Evolutionary conservation across 129 eudicot species (phyloP), one percentile per base, ranked within the genome.

Genomic region (Chrysanthemum lavandulifolium): DNA sequence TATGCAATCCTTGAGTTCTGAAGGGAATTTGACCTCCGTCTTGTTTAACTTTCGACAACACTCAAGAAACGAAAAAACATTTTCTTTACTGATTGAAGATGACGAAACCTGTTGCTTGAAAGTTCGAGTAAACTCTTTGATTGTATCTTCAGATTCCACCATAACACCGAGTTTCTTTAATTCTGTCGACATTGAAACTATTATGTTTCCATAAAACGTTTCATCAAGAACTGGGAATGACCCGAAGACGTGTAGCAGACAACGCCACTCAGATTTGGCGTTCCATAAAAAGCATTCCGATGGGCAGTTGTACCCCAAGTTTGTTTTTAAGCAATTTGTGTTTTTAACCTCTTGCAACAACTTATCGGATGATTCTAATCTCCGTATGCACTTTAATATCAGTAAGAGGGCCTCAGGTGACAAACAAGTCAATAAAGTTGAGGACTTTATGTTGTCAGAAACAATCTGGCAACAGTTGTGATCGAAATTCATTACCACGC

Each of bases 161-260:
- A 61, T 10, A 25, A 61, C 51, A 31, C 68, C 68, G 13, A 36
- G 40, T 64, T 10, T 64, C 43, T 64, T 33, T 3, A 64, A 15
- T 10, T 64, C 68, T n/a, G 10, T 5, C 0, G 51, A 14, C 68
- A 64, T 64, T 36, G 68, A 36, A 4, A 31, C 40, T 4, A 31
- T 64, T 3, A 2, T 7, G 2, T 6, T 33, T 11, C 68, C 52
- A 13, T 64, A 64, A 21, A 64, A 64, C 1, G 0, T n/a, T 33
- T 6, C 47, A 63, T 63, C 68, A 63, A 63, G 48, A 63, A 63
- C 15, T n/a, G 68, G 13, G 23, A 64, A 64, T 14, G 68, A 64
- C 11, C 27, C 51, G 7, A 31, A 64, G 3, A 64, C 52, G 1
- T 36, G 13, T 13, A 64, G 25, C 9, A 64, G 68, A 4, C 27